These are phyloP conservation scores for Mycena galericulata DNA, from an alignment of 768 basidiomycete genomes.

Conservation along the genomic window DNA sequence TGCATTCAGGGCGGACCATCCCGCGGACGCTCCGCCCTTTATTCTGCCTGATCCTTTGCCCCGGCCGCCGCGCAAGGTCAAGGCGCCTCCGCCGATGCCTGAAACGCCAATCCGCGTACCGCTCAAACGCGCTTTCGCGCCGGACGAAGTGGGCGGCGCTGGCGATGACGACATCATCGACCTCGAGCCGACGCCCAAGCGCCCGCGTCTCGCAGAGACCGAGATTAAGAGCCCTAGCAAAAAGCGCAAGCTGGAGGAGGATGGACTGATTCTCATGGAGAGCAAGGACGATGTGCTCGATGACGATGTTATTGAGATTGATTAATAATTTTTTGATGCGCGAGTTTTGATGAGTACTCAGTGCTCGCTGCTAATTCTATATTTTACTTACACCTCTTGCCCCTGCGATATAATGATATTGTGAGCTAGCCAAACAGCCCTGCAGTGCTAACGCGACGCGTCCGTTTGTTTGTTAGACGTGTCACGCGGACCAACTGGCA, in stretches of 20 bases:
- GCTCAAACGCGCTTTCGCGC: slow-evolving; percentile 69
- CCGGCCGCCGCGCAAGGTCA: slow-evolving; percentile 59
- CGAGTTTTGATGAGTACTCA: neutral
- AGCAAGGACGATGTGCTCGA: slow-evolving; percentile 63
- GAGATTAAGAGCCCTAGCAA: slow-evolving; percentile 68
- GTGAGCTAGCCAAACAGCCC: neutral
- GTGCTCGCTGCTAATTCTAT: neutral
- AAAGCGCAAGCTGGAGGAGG: slow-evolving; percentile 74
- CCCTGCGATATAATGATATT: neutral
- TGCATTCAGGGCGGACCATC: slow-evolving; percentile 65
- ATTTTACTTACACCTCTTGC: slow-evolving; percentile 1
- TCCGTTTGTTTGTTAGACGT: no score
- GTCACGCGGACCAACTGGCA: no score
- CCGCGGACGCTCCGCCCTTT: slow-evolving; percentile 61
- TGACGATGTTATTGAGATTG: slow-evolving; percentile 70
- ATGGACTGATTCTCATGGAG: slow-evolving; percentile 79
- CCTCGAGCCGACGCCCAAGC: slow-evolving; percentile 70
- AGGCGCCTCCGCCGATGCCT: slow-evolving; percentile 53
- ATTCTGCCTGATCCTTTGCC: slow-evolving; percentile 78
- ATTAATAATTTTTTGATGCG: no score
- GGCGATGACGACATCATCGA: slow-evolving; percentile 67
- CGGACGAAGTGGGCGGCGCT: slow-evolving; percentile 60
- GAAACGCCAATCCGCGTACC: slow-evolving; percentile 56
- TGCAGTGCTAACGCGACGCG: no score
- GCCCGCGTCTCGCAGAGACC: slow-evolving; percentile 47